Conservation (phyloP, 768 basidiomycete genomes). For the Tubosaeta sp. region DNA sequence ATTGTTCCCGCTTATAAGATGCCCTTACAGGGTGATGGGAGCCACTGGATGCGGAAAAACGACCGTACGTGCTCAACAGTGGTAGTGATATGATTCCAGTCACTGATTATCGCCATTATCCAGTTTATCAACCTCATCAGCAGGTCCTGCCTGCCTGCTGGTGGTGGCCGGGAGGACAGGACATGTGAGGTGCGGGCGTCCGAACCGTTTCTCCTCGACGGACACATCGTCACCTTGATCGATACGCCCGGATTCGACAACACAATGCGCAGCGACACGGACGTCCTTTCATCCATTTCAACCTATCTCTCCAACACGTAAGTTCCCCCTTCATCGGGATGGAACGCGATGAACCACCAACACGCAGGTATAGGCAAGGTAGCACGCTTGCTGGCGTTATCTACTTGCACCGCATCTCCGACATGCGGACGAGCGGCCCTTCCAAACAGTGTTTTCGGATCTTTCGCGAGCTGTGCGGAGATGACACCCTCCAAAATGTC, state of each 20-base stretch:
- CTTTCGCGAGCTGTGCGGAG: slow-evolving; percentile 52
- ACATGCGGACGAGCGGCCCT: slow-evolving; percentile 46
- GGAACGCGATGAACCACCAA: neutral
- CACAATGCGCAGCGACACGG: slow-evolving; percentile 44
- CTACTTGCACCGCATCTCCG: slow-evolving; percentile 53
- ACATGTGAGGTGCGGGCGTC: slow-evolving; percentile 44
- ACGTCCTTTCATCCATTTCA: slow-evolving; percentile 48
- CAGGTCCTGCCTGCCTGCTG: slow-evolving; percentile 44
- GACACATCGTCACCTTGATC: slow-evolving; percentile 42
- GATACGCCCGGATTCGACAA: slow-evolving; percentile 66
- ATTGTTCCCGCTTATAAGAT: neutral
- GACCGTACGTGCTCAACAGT: slow-evolving; percentile 19
- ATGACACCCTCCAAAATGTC: slow-evolving; percentile 45
- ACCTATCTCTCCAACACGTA: slow-evolving; percentile 32
- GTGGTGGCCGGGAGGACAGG: slow-evolving; percentile 45
- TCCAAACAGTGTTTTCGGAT: slow-evolving; percentile 47
- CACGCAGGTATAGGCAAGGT: slow-evolving; percentile 30
- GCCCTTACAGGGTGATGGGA: slow-evolving; percentile 30
- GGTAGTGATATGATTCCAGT: neutral
- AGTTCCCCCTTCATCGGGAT: neutral
- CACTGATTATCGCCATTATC: neutral
- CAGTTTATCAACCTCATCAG: slow-evolving; percentile 53
- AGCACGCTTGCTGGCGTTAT: slow-evolving; percentile 46
- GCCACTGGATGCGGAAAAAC: slow-evolving; percentile 36
- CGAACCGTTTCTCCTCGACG: slow-evolving; percentile 42